Evolutionary conservation across 192 early-diverging fungal genomes (phyloP), one percentile per base, ranked within the genome.

Genomic region (Umbelopsis sp.): DNA sequence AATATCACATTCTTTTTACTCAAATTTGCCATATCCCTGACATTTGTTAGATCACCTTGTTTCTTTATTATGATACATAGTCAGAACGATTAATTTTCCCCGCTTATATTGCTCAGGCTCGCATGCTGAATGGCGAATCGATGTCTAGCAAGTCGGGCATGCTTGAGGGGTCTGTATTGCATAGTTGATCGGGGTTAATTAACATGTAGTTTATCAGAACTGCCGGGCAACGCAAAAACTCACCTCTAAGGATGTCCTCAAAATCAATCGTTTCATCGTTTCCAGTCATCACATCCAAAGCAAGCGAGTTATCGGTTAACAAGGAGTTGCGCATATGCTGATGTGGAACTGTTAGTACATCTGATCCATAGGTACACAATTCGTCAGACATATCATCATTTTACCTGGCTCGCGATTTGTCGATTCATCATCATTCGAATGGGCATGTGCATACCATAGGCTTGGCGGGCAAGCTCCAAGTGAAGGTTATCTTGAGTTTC

Each of bases 341-440:
- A 33, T 35, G 3, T 16, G 11, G 12, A 2, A 35, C 15, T 0
- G 15, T 35, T 5, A 9, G 22, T 46, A 15, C 23, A 18, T 30
- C 5, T 12, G 9, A 35, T 66, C 41, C 18, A 30, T 46, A 10
- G 23, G 48, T 18, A 27, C 27, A 27, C 20, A 2, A 51, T 72
- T 51, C 23, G 50, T 45, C 33, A 46, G 46, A 45, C 15, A n/a
- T 44, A 23, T 15, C 67, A 7, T 8, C 5, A 53, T 61, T 53
- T 71, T 69, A 86, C 84, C 71, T 74, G 84, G 76, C 75, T 75
- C 27, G 93, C 87, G 7, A 95, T 72, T 52, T 79, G 84, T 61
- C 89, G 84, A 75, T 98, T 96, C 96, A 98, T 98, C 72, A 94
- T 91, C 77, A 94, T 82, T 72, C 92, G 90, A 74, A 99, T 83